Evolutionary conservation across 2,329 filamentous ascomycete species (phyloP), one percentile per base, ranked within the genome.

Genomic region (Cercospora nicotianae): DNA sequence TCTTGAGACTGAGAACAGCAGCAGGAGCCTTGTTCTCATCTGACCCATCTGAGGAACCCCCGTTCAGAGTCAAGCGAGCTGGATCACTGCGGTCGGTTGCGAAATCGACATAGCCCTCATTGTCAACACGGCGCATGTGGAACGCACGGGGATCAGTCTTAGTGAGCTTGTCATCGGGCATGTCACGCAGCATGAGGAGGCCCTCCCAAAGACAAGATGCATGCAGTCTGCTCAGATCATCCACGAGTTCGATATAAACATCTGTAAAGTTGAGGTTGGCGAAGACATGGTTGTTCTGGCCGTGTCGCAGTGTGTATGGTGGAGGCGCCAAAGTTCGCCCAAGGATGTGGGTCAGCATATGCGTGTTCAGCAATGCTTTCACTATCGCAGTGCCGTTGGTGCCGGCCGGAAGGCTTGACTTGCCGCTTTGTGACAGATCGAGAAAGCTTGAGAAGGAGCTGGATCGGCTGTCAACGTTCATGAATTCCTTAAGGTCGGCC

Each of bases 121-220:
- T 67, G 61, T 76, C 73, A 10, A 76, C 67, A 20, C 75, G 74
- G 10, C 76, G 72, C 62, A 73, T 72, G 31, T 72, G 68, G 68
- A 73, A 75, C 7, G 72, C 68, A 59, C 78, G 78, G 42, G 83
- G 79, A 28, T 81, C 79, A 12, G 82, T 83, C 48, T 80, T 78
- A 59, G 80, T 79, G 69, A 81, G 81, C 89, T 90, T 91, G 67
- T 88, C 83, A 42, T 89, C 85, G 1, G 94, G 93, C 60, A 97
- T 90, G 63, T 87, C 84, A 61, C 87, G 89, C 71, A 91, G 87
- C 55, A 97, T 83, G 0, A 90, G 83, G 39, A 94, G 91, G 72
- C 96, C 91, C 79, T 99, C 94, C 79, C 90, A 90, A n/a, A 96
- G 85, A 67, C 93, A 91, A 63, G 90, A 90, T 51, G 91, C 87